Conservation (phyloP, 768 basidiomycete genomes). For the Tephrocybe sp. region DNA sequence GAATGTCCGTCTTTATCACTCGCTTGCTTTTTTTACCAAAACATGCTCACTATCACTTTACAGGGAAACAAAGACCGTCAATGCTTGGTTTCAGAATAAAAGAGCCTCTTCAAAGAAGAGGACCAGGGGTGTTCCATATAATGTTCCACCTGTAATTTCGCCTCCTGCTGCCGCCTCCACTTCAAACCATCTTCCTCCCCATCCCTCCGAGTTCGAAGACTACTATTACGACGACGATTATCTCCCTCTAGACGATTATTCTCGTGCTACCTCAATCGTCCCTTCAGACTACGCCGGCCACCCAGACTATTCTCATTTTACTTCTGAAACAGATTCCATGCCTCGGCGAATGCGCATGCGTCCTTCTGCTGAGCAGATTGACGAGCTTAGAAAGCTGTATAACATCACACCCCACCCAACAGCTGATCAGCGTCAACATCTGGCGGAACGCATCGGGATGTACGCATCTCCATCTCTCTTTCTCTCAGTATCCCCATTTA, state of each 20-base stretch:
- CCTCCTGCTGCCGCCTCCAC: conserved; percentile 31
- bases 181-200: conserved; percentile 27
- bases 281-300: conserved; percentile 42
- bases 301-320: conserved; percentile 47
- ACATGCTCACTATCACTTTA: conserved; percentile 12
- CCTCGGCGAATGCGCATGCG: conserved; percentile 62
- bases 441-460: conserved; percentile 75
- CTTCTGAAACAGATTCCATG: conserved; percentile 49
- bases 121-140: conserved; percentile 35
- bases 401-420: conserved; percentile 64
- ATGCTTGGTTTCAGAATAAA: conserved; percentile 88
- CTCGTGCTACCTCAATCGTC: conserved; percentile 32
- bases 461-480: conserved; percentile 40
- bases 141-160: conserved; percentile 30
- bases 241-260: conserved; percentile 30
- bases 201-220: conserved; percentile 40
- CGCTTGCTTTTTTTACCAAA: conserved; percentile 5
- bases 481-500: conserved; percentile 28
- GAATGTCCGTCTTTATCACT: conserved; percentile 58
- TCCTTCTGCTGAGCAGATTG: conserved; percentile 61
- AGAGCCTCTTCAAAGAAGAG: conserved; percentile 79
- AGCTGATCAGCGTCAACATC: conserved; percentile 59
- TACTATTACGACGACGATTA: conserved; percentile 43
- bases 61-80: conserved; percentile 84
- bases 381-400: conserved; percentile 68